A percentile compares a stretch with the other conserved stretches of the same genome.
These are phyloP conservation scores for Venturiaceae sp. DNA, from an alignment of 2,329 filamentous ascomycete species.

Conservation along the genomic window DNA sequence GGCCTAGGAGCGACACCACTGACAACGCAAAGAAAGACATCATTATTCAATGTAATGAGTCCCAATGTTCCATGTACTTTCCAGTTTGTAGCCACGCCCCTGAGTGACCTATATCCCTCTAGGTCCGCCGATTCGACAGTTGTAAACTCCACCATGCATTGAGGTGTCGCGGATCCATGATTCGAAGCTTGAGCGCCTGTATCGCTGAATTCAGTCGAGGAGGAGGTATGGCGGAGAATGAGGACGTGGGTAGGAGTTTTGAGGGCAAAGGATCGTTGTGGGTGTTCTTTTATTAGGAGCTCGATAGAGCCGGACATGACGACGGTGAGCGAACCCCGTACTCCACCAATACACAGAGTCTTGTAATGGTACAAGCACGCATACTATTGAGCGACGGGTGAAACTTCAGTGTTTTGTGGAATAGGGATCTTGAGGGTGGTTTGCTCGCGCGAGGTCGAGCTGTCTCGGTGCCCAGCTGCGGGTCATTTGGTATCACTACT, in stretches of 20 bases:
- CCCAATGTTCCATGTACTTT: conserved; percentile 80
- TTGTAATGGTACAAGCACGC: not conserved
- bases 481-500: not conserved
- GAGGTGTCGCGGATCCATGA: conserved; percentile 30
- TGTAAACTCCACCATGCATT: conserved; percentile 85
- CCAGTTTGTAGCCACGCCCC: conserved; percentile 37
- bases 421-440: not conserved
- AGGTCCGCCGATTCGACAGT: conserved; percentile 55
- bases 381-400: not conserved
- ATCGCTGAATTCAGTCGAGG: conserved; percentile 16
- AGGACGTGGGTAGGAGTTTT: conserved; percentile 70
- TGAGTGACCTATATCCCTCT: conserved; percentile 66
- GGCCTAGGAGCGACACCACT: conserved; percentile 63
- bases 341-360: not conserved
- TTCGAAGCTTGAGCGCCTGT: conserved; percentile 13
- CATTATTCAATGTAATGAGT: conserved; percentile 69
- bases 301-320: conserved; percentile 50
- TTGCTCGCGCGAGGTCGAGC: no score
- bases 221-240: conserved; percentile 58
- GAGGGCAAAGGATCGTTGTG: conserved; percentile 79
- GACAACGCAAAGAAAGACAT: conserved; percentile 87
- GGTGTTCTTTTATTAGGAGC: conserved; percentile 77
- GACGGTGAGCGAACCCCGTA: not conserved
- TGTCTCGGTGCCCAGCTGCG: not conserved
- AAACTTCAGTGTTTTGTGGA: not conserved